Percentiles rank a stretch among this genome's conserved stretches.
phyloP scores from a whole-genome alignment of 1,284 basidiomycete genomes.

The Fomes fomentarius region DNA sequence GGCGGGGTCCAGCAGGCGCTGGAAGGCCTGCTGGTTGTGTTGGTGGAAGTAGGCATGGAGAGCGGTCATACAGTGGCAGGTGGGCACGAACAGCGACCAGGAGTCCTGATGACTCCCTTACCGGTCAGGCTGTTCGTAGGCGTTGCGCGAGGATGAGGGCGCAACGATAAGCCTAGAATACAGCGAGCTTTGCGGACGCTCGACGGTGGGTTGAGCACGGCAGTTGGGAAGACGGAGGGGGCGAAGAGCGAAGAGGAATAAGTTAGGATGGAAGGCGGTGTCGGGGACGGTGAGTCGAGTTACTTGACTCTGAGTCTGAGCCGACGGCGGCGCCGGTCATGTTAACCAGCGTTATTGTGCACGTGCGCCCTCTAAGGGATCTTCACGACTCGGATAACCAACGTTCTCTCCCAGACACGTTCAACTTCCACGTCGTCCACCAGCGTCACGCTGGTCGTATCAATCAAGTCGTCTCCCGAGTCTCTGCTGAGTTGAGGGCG shows the following conservation, averaged over 20 bases:
- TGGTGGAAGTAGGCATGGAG: slow-evolving; percentile 83
- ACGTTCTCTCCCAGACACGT: slow-evolving; percentile 18
- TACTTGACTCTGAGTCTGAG: not conserved
- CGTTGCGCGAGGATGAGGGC: slow-evolving; percentile 19
- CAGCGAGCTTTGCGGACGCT: slow-evolving; percentile 7
- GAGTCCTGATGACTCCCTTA: slow-evolving; percentile 30
- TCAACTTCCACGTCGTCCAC: too few species aligned
- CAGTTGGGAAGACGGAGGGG: slow-evolving; percentile 4
- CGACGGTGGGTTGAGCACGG: not conserved
- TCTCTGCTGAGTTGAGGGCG: too few species aligned
- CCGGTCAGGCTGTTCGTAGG: slow-evolving; percentile 23
- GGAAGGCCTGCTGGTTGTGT: slow-evolving; percentile 81
- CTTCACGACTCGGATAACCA: slow-evolving; percentile 23
- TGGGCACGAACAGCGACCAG: slow-evolving; percentile 27
- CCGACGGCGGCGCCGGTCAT: not conserved
- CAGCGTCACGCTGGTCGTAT: too few species aligned
- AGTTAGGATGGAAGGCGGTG: slow-evolving; percentile 17
- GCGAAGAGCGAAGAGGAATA: slow-evolving; percentile 22
- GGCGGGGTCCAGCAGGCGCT: slow-evolving; percentile 70
- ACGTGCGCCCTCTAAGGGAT: slow-evolving; percentile 16
- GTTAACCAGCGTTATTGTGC: slow-evolving; percentile 6
- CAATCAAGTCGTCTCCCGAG: too few species aligned
- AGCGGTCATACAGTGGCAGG: slow-evolving; percentile 58
- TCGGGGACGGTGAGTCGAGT: slow-evolving; percentile 4
- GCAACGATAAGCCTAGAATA: slow-evolving; percentile 24